Conservation (phyloP, 2,329 filamentous ascomycete genomes). For the Ascochyta viciae-villosae region DNA sequence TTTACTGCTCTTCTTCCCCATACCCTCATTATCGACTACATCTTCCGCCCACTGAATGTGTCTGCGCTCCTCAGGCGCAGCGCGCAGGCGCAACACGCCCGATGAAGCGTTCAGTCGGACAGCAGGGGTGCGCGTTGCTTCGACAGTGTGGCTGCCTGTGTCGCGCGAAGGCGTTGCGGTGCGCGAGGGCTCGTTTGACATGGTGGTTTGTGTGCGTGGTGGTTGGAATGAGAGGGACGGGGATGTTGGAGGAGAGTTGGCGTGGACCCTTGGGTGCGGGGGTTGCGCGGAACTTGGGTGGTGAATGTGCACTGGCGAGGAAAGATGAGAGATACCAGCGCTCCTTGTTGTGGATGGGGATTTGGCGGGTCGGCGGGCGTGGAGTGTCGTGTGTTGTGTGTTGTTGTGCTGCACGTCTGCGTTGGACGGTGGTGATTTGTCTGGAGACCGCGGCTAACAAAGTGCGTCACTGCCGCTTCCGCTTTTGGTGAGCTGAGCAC, state of each 20-base stretch:
- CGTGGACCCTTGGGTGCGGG: constrained; percentile 3
- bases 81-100: constrained; percentile 52
- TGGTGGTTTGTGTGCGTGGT: neutral
- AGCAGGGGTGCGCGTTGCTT: constrained; percentile 33
- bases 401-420: constrained; percentile 39
- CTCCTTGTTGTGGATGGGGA: neutral
- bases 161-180: constrained; percentile 28
- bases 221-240: constrained; percentile 68
- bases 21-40: constrained; percentile 92
- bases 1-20: constrained; percentile 94
- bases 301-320: neutral
- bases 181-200: constrained; percentile 26
- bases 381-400: neutral
- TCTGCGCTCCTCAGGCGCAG: constrained; percentile 55
- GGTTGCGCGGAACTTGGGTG: neutral
- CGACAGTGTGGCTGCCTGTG: constrained; percentile 35
- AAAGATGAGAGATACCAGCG: neutral
- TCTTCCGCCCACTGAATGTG: constrained; percentile 91
- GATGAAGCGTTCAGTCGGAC: constrained; percentile 45
- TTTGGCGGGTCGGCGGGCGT: neutral
- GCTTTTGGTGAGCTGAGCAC: constrained; percentile 7
- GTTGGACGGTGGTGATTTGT: constrained; percentile 46
- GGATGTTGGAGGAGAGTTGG: neutral
- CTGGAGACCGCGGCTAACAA: constrained; percentile 12
- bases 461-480: constrained; percentile 16